These are phyloP conservation scores for Eugenia klotzschiana DNA, from an alignment of 441 rosid species.

Conservation along the genomic window DNA sequence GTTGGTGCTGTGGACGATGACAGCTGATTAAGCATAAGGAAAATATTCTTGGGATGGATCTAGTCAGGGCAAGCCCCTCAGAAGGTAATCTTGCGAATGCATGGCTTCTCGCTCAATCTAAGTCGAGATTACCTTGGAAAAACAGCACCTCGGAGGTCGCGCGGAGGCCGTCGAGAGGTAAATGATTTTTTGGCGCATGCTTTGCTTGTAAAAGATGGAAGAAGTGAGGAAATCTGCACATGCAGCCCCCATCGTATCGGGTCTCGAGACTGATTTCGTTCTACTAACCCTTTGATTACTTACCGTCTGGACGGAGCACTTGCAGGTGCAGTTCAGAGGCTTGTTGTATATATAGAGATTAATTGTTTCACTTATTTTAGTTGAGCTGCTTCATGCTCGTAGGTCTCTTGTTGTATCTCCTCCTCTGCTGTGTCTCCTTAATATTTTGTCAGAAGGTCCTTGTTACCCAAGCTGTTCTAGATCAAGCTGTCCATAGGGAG, in stretches of 20 bases:
- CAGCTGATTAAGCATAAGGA: slow-evolving; percentile 27
- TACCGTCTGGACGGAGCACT: slow-evolving; percentile 13
- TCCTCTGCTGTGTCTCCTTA: background rate
- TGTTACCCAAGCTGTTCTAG: background rate
- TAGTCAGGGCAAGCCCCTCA: background rate
- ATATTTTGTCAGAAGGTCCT: background rate
- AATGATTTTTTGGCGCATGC: background rate
- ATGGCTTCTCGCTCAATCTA: background rate
- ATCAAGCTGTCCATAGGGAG: background rate
- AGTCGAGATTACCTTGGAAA: background rate
- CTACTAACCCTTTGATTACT: slow-evolving; percentile 22
- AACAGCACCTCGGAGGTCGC: background rate
- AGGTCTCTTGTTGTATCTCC: slow-evolving; percentile 11
- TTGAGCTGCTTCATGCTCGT: slow-evolving; percentile 26
- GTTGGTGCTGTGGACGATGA: slow-evolving; percentile 87
- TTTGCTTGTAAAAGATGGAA: background rate
- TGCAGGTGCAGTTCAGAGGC: slow-evolving; percentile 26
- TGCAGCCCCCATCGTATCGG: slow-evolving; percentile 3
- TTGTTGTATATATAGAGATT: slow-evolving; percentile 44
- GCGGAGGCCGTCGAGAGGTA: background rate
- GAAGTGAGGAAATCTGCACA: slow-evolving; percentile 2
- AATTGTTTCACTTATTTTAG: slow-evolving; percentile 26
- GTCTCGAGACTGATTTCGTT: slow-evolving; percentile 7
- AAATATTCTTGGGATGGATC: background rate
- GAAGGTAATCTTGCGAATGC: background rate